These are phyloP conservation scores for Inonotus obliquus DNA, from an alignment of 1,284 basidiomycete species.

Conservation along the genomic window DNA sequence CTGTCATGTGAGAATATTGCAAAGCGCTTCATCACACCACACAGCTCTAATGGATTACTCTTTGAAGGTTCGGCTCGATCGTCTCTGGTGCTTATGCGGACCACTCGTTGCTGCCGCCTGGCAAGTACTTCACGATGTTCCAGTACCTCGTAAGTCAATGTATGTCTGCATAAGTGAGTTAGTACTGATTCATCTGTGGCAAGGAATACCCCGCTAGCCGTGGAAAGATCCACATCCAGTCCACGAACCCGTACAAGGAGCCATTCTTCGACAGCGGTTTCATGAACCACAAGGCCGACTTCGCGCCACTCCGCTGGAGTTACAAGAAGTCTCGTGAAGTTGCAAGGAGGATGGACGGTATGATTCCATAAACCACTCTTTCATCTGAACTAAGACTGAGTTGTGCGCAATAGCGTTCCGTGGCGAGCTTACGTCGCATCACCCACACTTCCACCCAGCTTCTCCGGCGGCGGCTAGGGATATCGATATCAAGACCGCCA, in stretches of 20 bases:
- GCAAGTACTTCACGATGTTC: constrained; percentile 74
- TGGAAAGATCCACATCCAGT: constrained; percentile 65
- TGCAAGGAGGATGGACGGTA: constrained; percentile 68
- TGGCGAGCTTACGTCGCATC: constrained; percentile 65
- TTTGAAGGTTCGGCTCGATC: constrained; percentile 55
- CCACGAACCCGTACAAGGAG: constrained; percentile 55
- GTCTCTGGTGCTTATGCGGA: constrained; percentile 67
- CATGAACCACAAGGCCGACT: constrained; percentile 74
- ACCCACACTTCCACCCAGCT: constrained; percentile 68
- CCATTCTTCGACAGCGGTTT: constrained; percentile 68
- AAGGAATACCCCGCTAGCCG: constrained; percentile 63
- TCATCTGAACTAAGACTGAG: neutral
- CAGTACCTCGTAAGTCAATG: constrained; percentile 50
- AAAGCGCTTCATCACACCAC: neutral
- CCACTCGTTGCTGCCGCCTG: constrained; percentile 61
- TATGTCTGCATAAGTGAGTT: neutral
- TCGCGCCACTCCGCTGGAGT: constrained; percentile 71
- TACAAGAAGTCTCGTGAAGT: constrained; percentile 72
- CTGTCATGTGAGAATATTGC: constrained; percentile 46
- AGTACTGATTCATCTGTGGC: neutral
- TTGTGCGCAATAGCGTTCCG: constrained; percentile 45
- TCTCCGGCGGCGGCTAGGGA: constrained; percentile 55
- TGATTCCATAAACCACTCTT: constrained; percentile 15
- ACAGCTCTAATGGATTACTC: neutral
- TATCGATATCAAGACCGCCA: constrained; percentile 66